phyloP scores from a whole-genome alignment of 345 rosid genomes.

The Heritiera fomes region DNA sequence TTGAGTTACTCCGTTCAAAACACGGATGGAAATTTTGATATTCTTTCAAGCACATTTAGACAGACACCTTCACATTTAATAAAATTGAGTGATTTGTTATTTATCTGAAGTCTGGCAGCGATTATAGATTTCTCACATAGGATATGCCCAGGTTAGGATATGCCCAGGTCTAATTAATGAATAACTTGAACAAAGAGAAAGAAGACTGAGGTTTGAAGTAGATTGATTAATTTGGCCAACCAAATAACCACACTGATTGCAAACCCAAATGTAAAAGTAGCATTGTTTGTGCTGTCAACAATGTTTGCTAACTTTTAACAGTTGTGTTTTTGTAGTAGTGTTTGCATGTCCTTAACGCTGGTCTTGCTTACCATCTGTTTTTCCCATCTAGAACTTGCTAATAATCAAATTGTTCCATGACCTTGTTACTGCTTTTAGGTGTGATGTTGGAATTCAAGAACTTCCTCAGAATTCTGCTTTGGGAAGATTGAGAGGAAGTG shows the following conservation, averaged over 20 bases:
- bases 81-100: not conserved
- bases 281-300: no score
- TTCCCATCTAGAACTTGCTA: not conserved
- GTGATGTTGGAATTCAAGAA: conserved; percentile 91
- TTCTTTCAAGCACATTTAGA: not conserved
- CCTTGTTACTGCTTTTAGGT: conserved; percentile 40
- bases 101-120: not conserved
- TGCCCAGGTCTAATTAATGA: not conserved
- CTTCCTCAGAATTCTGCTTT: conserved; percentile 71
- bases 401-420: not conserved
- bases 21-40: not conserved
- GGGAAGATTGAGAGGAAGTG: conserved; percentile 95
- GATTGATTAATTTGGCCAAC: not conserved
- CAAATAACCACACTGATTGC: no score
- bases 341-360: not conserved
- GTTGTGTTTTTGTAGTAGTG: not conserved
- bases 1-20: not conserved
- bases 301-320: not conserved
- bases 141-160: not conserved
- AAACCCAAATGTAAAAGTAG: no score
- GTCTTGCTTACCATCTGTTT: conserved; percentile 13
- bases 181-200: not conserved
- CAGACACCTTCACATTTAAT: not conserved
- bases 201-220: not conserved
- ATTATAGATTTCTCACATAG: not conserved